Conservation (phyloP, 306 rosid genomes). For the Lagenaria siceraria region DNA sequence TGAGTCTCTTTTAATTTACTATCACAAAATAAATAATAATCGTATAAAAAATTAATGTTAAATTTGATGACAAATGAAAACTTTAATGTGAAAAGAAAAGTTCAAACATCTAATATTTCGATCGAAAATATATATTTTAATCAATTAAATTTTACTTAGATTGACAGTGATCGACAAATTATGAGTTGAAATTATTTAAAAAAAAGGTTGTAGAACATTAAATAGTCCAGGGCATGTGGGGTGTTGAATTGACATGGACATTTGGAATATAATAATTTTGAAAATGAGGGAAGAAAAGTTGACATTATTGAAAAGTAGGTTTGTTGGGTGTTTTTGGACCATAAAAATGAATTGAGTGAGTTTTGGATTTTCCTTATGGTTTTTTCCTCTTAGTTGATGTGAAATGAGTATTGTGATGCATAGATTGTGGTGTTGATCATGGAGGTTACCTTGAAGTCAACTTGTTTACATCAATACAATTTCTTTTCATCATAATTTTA, state of each 20-base stretch:
- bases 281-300: background rate
- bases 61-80: too few relatives aligned
- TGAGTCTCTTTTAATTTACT: too few relatives aligned
- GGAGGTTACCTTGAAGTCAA: background rate
- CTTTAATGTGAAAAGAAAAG: too few relatives aligned
- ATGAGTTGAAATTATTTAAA: too few relatives aligned
- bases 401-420: background rate
- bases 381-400: background rate
- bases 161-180: too few relatives aligned
- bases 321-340: background rate
- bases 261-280: background rate
- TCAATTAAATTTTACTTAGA: too few relatives aligned
- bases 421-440: background rate
- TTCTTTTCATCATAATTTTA: background rate
- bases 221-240: background rate
- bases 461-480: background rate
- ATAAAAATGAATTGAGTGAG: background rate
- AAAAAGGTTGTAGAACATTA: too few relatives aligned
- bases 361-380: background rate
- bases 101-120: too few relatives aligned
- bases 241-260: slow-evolving; percentile 4
- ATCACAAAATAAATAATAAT: too few relatives aligned
- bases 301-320: background rate
- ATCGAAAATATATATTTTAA: too few relatives aligned
- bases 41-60: too few relatives aligned